Base-by-base conservation (phyloP, 2,329 filamentous ascomycete species). In the Ophioceras dolichostomum region DNA sequence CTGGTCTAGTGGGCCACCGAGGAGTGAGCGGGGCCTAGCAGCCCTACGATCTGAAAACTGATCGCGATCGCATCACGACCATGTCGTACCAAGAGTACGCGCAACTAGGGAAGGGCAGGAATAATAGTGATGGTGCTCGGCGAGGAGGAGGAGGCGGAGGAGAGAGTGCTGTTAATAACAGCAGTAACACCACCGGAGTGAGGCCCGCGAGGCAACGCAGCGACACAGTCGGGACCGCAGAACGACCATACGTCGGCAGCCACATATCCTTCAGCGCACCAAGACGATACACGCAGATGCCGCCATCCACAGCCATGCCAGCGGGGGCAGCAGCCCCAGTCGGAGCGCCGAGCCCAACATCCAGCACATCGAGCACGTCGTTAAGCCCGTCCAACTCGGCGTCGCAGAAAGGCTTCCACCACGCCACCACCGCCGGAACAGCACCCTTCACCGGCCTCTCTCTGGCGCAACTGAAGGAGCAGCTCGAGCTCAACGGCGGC, bases 71-170 rank as follows among this genome's bases (percentile, higher is more conserved):
- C n/a, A n/a, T n/a, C n/a, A n/a, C 34, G n/a, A 42, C 10, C 18
- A 48, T 48, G 46, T 48, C 45, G 10, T 48, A 48, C 29, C 45
- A 47, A 27, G 45, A 48, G 17, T 48, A 47, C 37, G 41, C 46
- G 30, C 42, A 45, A 16, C 32, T 48, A 21, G 41, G 45, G 16
- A 45, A 39, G 36, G 42, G 43, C 19, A 26, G 22, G 14, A 20
- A 24, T 10, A 31, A 26, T 6, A 22, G 14, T 4, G n/a, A n/a
- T n/a, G n/a, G n/a, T n/a, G n/a, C n/a, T n/a, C n/a, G n/a, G n/a
- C n/a, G n/a, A n/a, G n/a, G n/a, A n/a, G n/a, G n/a, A n/a, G n/a
- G n/a, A n/a, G n/a, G n/a, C n/a, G n/a, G n/a, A n/a, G n/a, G n/a
- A n/a, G n/a, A n/a, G n/a, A n/a, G n/a, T n/a, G n/a, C n/a, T n/a